Evolutionary conservation across 2,329 filamentous ascomycete genomes (phyloP), one percentile per base, ranked within the genome.

Genomic region (Venturia oleaginea): DNA sequence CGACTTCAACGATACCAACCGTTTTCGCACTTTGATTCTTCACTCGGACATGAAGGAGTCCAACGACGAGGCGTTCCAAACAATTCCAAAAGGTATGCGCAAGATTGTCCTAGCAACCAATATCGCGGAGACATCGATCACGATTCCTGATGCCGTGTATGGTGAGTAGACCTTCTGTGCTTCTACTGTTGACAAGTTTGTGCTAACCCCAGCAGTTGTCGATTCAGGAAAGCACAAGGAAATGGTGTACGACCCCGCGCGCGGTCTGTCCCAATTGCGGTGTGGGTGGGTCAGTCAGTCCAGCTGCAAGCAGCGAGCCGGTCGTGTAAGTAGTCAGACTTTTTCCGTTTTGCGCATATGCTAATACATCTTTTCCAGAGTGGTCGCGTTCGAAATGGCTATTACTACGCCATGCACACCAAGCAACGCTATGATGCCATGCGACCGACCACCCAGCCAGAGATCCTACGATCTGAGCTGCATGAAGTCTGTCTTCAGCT

Each of bases 61-160:
- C 40, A 79, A 81, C 64, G 69, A 68, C 3, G 73, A 76, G 2
- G 73, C 82, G 17, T 78, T 81, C 65, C 69, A 76, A 3, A 69
- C 71, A 1, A 68, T 77, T 3, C 74, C 77, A 3, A 62, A 67
- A 27, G 78, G 77, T n/a, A 76, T 75, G 59, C 75, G 81, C 55
- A 79, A 80, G 67, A 75, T 83, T 37, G 79, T 83, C 42, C 70
- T 83, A 11, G 75, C 79, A 2, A 83, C 80, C 0, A 80, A 81
- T 64, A 79, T 83, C 64, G 79, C 79, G 6, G 81, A 83, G 68
- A 81, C 79, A 0, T 80, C 78, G 3, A 71, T 83, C 46, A 83
- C 80, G 5, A 77, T 83, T n/a, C 76, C 79, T 8, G 80, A 82
- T 66, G 79, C 83, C 24, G 75, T 76, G 63, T 78, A 77, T 68